A percentile compares a stretch with the other conserved stretches of the same genome.
These are phyloP conservation scores for Colletotrichum godetiae DNA, from an alignment of 2,329 filamentous ascomycete genomes.

Conservation along the genomic window DNA sequence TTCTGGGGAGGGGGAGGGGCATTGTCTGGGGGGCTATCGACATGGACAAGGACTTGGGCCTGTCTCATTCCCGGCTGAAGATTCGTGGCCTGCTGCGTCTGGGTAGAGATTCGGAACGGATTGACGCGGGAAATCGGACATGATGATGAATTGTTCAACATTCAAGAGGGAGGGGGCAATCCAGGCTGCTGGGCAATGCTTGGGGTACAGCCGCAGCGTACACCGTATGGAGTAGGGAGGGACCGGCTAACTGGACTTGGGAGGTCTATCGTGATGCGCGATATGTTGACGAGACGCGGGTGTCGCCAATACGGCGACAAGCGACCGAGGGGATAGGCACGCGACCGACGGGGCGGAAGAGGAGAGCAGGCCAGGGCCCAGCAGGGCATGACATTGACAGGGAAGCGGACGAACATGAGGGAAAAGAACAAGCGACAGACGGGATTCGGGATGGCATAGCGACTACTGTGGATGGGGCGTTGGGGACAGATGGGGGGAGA, in stretches of 20 bases:
- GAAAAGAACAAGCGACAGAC: neutral
- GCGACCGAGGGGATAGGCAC: slow-evolving; percentile 14
- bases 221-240: neutral
- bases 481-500: slow-evolving; percentile 3
- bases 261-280: slow-evolving; percentile 22
- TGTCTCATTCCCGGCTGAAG: slow-evolving; percentile 7
- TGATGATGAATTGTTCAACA: neutral
- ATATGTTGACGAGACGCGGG: neutral
- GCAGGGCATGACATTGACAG: neutral
- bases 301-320: slow-evolving; percentile 1
- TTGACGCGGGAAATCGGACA: slow-evolving; percentile 18
- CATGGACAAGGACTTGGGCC: slow-evolving; percentile 1
- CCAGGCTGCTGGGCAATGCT: neutral
- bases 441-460: neutral
- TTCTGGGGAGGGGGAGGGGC: neutral
- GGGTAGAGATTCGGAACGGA: slow-evolving; percentile 11
- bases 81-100: slow-evolving; percentile 1
- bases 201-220: neutral
- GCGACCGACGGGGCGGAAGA: slow-evolving; percentile 5
- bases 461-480: neutral
- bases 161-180: neutral
- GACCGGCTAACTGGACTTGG: slow-evolving; percentile 27
- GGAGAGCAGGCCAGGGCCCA: neutral
- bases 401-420: neutral
- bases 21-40: neutral